Percentiles rank a stretch among this genome's conserved stretches.
Conservation (phyloP, 2,329 filamentous ascomycete genomes). For the Nemania sp. region DNA sequence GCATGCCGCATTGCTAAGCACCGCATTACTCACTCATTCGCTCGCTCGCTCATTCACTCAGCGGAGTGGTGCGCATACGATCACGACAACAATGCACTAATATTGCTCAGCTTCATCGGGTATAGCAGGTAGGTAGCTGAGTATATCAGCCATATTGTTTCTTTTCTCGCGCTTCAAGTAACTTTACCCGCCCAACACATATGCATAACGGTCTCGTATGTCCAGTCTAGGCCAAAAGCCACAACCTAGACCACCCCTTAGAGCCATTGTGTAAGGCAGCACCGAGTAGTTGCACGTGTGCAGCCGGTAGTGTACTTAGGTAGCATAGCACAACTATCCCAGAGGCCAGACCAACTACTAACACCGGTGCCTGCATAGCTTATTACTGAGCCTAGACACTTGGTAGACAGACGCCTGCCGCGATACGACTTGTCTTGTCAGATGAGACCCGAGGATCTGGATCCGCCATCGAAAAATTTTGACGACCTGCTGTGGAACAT, state of each 20-base stretch:
- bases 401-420: background rate
- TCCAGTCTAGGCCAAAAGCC: too few species aligned
- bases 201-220: too few species aligned
- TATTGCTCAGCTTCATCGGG: conserved; percentile 12
- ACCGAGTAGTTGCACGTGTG: background rate
- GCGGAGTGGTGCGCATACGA: background rate
- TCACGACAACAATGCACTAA: background rate
- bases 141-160: too few species aligned
- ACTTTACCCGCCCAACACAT: too few species aligned
- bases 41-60: too few species aligned
- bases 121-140: background rate
- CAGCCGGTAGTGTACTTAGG: background rate
- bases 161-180: too few species aligned
- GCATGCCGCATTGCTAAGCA: background rate
- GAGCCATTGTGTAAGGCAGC: too few species aligned
- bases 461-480: conserved; percentile 17
- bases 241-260: too few species aligned
- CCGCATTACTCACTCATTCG: too few species aligned
- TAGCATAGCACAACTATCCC: background rate
- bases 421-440: conserved; percentile 11
- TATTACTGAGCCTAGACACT: too few species aligned
- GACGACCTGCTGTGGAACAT: conserved; percentile 14
- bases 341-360: conserved; percentile 9
- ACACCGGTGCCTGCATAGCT: conserved; percentile 15
- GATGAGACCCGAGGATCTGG: conserved; percentile 20